Evolutionary conservation across 257 asterid genomes (phyloP), one percentile per base, ranked within the genome.

Genomic region (Henckelia pumila): DNA sequence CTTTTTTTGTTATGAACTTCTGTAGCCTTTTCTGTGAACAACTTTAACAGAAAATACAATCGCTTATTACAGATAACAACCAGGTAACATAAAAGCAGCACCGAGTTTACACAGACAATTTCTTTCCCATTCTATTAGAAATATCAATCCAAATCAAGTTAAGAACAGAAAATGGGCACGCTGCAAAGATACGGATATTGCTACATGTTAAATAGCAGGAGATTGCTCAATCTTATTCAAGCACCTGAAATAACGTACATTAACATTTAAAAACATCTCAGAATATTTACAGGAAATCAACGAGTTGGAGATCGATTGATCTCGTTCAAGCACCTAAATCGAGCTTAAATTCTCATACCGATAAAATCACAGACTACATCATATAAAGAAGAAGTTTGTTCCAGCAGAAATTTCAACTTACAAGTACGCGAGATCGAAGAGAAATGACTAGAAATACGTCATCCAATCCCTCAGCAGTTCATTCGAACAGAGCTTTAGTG

Each of bases 361-460:
- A 0, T 22, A 47, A 60, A 29, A 40, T 1, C 50, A 13, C 50
- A 40, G n/a, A 13, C 50, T 40, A 4, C 50, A 13, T 40, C 50
- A 13, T 40, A 40, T 14, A 40, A 0, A 11, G n/a, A 40, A 14
- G 6, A 40, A 40, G 0, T 6, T 60, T 14, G 26, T 7, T 3
- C 23, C 32, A 63, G 63, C 47, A 8, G 71, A 63, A 25, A 57
- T 52, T 19, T n/a, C 59, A 59, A 67, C 83, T 80, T 75, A 92
- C 97, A 14, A 86, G 76, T 69, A 76, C 60, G 64, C 64, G 71
- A 68, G 75, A 69, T 16, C 78, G 71, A 52, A 80, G 67, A 61
- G 84, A 72, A 64, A 92, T 53, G 29, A 63, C 65, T 69, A 92
- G 82, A 13, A 88, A 22, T 13, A 76, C 81, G 3, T 74, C 91